phyloP scores from a whole-genome alignment of 2,329 filamentous ascomycete species.

The Neopestalotiopsis sp. region DNA sequence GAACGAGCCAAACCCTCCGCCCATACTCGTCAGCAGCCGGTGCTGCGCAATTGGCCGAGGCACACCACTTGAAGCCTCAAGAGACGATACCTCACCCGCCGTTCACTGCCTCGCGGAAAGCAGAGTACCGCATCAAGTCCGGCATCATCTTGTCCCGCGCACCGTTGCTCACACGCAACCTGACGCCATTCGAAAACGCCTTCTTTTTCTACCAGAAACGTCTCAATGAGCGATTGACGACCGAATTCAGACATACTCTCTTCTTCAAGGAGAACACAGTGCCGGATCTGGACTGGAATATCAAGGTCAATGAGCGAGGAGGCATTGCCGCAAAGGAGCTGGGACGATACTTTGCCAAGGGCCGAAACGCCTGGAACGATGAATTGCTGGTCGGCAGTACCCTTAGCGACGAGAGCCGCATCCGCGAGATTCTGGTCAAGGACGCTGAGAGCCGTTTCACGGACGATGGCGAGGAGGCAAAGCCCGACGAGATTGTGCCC shows the following conservation, averaged over 20 bases:
- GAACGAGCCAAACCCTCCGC: constrained; percentile 32
- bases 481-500: constrained; percentile 64
- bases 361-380: constrained; percentile 83
- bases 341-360: constrained; percentile 78
- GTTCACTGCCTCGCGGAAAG: constrained; percentile 30
- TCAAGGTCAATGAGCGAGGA: constrained; percentile 77
- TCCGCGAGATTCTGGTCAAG: constrained; percentile 72
- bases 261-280: constrained; percentile 94
- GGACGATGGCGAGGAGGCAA: constrained; percentile 65
- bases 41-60: constrained; percentile 43
- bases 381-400: constrained; percentile 79
- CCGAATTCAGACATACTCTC: constrained; percentile 88
- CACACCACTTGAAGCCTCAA: constrained; percentile 41
- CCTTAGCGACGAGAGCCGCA: constrained; percentile 66
- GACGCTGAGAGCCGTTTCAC: constrained; percentile 73
- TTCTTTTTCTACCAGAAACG: constrained; percentile 98
- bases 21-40: constrained; percentile 40
- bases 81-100: constrained; percentile 36
- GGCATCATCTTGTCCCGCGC: constrained; percentile 88
- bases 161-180: constrained; percentile 82
- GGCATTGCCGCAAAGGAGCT: constrained; percentile 83
- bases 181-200: constrained; percentile 87
- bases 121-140: constrained; percentile 57
- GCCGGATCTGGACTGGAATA: constrained; percentile 85
- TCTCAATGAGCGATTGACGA: constrained; percentile 87